phyloP scores from a whole-genome alignment of 1,284 basidiomycete species.

The Austroboletus novae-zelandiae region DNA sequence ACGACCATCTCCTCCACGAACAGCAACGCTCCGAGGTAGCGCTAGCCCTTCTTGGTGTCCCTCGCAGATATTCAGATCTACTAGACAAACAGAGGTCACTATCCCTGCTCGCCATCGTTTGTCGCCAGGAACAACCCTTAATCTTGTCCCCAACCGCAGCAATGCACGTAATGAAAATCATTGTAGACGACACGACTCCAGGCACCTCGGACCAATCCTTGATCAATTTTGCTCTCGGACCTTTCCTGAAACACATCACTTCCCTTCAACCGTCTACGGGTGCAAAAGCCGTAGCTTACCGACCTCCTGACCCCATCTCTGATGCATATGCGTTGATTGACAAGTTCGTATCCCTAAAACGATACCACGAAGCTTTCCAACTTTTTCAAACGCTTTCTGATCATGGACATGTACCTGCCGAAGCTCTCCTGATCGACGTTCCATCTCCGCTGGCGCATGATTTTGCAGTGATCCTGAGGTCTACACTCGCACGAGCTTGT shows the following conservation, averaged over 20 bases:
- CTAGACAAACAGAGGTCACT: conserved; percentile 21
- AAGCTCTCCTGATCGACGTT: conserved; percentile 36
- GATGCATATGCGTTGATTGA: conserved; percentile 29
- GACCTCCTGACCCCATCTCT: conserved; percentile 21
- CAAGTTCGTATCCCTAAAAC: conserved; percentile 34
- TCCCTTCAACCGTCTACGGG: conserved; percentile 16
- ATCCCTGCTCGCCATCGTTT: conserved; percentile 27
- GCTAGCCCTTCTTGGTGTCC: conserved; percentile 25
- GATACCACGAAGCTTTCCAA: conserved; percentile 35
- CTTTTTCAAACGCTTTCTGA: conserved; percentile 45
- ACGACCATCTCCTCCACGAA: conserved; percentile 18
- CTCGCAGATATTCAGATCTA: conserved; percentile 16
- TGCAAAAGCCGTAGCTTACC: conserved; percentile 22
- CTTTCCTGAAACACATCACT: conserved; percentile 22
- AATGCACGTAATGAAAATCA: conserved; percentile 18
- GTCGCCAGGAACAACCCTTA: conserved; percentile 14
- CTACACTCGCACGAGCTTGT: conserved; percentile 46
- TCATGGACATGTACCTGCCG: conserved; percentile 33
- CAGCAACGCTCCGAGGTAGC: conserved; percentile 28
- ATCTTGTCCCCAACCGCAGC: conserved; percentile 19
- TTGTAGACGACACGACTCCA: conserved; percentile 18
- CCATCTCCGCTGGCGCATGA: conserved; percentile 35
- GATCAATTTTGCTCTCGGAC: conserved; percentile 17
- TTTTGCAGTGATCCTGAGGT: conserved; percentile 43
- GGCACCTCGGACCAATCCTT: conserved; percentile 15